Base-by-base conservation (phyloP, 2,329 filamentous ascomycete species). In the Sphaerulina populicola region DNA sequence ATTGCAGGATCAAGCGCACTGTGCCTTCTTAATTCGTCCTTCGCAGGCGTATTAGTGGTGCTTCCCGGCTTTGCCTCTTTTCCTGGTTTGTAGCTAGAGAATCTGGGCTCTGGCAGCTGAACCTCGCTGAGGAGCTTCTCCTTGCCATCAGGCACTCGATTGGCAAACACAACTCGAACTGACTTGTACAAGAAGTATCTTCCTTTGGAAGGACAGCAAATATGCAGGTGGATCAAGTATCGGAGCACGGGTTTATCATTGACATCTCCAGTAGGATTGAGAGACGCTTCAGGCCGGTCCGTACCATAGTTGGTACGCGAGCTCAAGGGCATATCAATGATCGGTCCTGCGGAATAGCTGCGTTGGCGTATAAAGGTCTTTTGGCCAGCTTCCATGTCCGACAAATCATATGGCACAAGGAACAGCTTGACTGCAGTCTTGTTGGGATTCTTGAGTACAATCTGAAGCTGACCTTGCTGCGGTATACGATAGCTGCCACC, bases 361-460 rank as follows among this genome's bases (percentile, higher is more conserved):
- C 93, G 84, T 70, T 98, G 93, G 29, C 93, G 82, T 54, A 98
- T 85, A 61, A 97, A 97, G 0, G 93, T 98, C 69, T 97, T 97
- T 12, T 88, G 94, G 0, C 89, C 89, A 0, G 88, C 80, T 55
- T 93, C 85, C 91, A 98, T 98, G 46, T 88, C 91, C 1, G 81
- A 78, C 1, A 98, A 74, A 65, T 97, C 89, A 61, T 97, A 98
- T 0, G 91, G 93, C 2, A 98, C 81, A 21, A 97, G 76, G 61
- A 97, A 97, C 0, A 98, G 75, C 68, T 98, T 97, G 49, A 97
- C 91, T 1, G 93, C 93, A 3, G 93, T 97, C 66, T 97, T 97
- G 72, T 97, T 95, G 12, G 90, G 91, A 62, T 97, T 98, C 68
- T 97, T 97, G 67, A 98, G 88, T 55, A 98, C 85, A 57, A 98